phyloP scores from a whole-genome alignment of 2,329 filamentous ascomycete genomes.

The Fusarium nanum region DNA sequence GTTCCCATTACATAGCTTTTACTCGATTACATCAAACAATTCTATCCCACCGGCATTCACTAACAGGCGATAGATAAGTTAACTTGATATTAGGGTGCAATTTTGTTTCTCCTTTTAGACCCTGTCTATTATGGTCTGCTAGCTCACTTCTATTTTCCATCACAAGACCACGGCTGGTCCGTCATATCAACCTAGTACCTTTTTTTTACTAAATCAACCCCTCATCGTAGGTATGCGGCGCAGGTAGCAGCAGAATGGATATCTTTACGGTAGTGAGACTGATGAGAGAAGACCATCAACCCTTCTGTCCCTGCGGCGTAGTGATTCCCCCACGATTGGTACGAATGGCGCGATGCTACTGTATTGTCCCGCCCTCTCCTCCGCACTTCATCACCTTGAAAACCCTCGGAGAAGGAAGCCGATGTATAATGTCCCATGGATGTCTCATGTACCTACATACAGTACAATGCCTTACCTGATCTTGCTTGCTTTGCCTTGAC shows the following conservation, averaged over 20 bases:
- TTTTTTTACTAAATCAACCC: constrained; percentile 41
- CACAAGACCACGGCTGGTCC: constrained; percentile 45
- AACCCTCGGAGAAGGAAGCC: constrained; percentile 20
- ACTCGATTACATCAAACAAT: constrained; percentile 46
- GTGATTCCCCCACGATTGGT: constrained; percentile 43
- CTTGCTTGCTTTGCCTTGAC: neutral
- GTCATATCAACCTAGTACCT: constrained; percentile 26
- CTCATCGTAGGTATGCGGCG: constrained; percentile 20
- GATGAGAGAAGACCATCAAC: constrained; percentile 1
- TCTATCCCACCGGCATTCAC: neutral
- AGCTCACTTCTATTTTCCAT: constrained; percentile 28
- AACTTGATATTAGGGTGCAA: constrained; percentile 3
- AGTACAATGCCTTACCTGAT: neutral
- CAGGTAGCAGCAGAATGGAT: neutral
- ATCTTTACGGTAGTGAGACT: neutral
- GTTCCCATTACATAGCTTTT: constrained; percentile 48
- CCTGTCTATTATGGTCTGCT: constrained; percentile 16
- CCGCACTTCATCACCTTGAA: constrained; percentile 17
- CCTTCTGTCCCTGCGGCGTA: constrained; percentile 25
- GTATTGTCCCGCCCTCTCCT: constrained; percentile 10
- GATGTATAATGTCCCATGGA: constrained; percentile 32
- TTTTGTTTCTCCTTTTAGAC: constrained; percentile 29
- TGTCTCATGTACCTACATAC: constrained; percentile 29
- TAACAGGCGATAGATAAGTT: constrained; percentile 4
- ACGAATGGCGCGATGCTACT: constrained; percentile 42